Evolutionary conservation across 176 grass and related monocot species (phyloP).

Genomic region (Raddia distichophylla): DNA sequence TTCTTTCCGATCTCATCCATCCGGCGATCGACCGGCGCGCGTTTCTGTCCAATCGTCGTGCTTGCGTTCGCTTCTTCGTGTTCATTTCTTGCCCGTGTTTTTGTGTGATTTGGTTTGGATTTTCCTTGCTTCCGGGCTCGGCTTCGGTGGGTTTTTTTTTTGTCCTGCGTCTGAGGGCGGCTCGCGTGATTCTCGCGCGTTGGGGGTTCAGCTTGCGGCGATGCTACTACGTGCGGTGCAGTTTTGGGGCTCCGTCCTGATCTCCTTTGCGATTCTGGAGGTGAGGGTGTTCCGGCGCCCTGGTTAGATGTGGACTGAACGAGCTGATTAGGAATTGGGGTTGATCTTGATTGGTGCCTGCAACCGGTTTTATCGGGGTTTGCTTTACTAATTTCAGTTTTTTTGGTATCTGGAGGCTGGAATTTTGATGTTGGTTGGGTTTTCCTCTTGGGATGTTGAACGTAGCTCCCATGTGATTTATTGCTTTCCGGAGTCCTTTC

Average conservation of each 20-base stretch:
- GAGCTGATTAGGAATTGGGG: neutral
- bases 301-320: neutral
- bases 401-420: neutral
- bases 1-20: neutral
- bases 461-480: neutral
- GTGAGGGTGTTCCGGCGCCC: neutral
- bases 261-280: neutral
- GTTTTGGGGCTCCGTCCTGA: neutral
- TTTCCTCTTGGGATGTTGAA: neutral
- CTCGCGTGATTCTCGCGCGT: neutral
- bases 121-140: neutral
- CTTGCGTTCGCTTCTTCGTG: neutral
- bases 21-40: neutral
- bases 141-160: neutral
- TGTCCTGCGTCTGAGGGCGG: neutral
- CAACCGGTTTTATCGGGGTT: neutral
- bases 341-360: neutral
- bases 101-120: neutral
- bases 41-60: neutral
- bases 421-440: neutral
- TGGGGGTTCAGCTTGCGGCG: slow-evolving; percentile 4
- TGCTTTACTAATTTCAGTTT: neutral
- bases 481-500: neutral
- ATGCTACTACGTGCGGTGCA: neutral
- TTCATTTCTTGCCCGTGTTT: neutral